Evolutionary conservation across 1,139 yeast species (phyloP).

Genomic region (Kodamaea ohmeri): DNA sequence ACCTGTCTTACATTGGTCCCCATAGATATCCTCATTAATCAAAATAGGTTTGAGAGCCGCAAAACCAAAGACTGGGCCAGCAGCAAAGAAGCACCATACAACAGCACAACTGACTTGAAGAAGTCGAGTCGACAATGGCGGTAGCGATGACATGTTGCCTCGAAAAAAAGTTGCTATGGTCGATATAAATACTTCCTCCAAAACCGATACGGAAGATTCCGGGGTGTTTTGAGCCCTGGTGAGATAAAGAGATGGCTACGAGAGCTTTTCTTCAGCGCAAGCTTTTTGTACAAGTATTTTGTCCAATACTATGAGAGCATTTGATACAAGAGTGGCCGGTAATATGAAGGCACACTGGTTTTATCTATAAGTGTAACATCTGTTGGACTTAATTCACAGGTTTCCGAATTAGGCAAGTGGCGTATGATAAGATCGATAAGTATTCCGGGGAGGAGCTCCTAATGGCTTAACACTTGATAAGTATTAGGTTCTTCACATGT

Average conservation of each 20-base stretch:
- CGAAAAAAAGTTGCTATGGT: neutral
- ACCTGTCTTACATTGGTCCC: slow-evolving; percentile 49
- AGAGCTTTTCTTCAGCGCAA: too few relatives aligned
- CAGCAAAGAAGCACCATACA: slow-evolving; percentile 83
- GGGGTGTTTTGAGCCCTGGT: slow-evolving; percentile 2
- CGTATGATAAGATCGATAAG: neutral
- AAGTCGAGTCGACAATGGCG: slow-evolving; percentile 21
- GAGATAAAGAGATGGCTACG: slow-evolving; percentile 1
- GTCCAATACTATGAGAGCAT: too few relatives aligned
- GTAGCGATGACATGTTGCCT: slow-evolving; percentile 3
- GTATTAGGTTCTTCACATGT: too few relatives aligned
- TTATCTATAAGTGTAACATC: too few relatives aligned
- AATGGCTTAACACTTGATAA: too few relatives aligned
- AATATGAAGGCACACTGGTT: neutral
- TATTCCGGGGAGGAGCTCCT: too few relatives aligned
- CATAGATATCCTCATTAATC: slow-evolving; percentile 73
- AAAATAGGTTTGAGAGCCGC: slow-evolving; percentile 89
- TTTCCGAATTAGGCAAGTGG: neutral
- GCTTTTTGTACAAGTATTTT: too few relatives aligned
- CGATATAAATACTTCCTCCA: neutral
- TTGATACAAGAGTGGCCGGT: too few relatives aligned
- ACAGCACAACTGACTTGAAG: slow-evolving; percentile 68
- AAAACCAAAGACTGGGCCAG: slow-evolving; percentile 92
- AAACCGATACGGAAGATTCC: slow-evolving; percentile 1
- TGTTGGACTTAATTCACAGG: too few relatives aligned